Evolutionary conservation across 306 rosid genomes (phyloP), one percentile per base, ranked within the genome.

Genomic region (Sphenostylis stenocarpa): DNA sequence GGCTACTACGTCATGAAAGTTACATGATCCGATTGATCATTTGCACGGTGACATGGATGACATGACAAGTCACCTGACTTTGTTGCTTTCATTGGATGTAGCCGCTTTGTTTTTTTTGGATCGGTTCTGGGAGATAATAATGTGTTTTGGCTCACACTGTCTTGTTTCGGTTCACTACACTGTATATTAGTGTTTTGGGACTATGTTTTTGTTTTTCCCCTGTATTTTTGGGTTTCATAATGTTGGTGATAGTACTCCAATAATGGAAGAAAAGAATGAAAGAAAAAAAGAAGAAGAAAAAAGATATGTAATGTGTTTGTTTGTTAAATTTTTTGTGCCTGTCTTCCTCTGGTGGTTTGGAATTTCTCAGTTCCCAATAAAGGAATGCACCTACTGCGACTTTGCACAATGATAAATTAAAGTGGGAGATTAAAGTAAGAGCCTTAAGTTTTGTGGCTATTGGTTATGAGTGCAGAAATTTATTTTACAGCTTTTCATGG

Each of bases 321-420:
- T 60, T 29, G 67, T 60, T 14, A 24, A 57, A 26, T 57, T 13
- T 2, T 72, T 65, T 72, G 48, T 83, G 68, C 44, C 12, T 69
- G 48, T 56, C 76, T 67, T 79, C 39, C 41, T 66, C 33, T 8
- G 2, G 72, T 63, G 65, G 83, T 52, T 78, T 52, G 73, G 73
- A 67, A 76, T 62, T 48, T 82, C 85, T 80, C 84, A 39, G 66
- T 75, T 75, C 77, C 83, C 81, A 15, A 84, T 85, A 88, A 86
- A 80, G 85, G 20, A 41, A 52, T 58, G 69, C 79, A 82, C 77
- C 83, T 48, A 82, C 85, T 41, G 15, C 70, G 19, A 84, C 75
- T 74, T 67, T 86, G 77, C 39, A 72, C 60, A 82, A 64, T 77
- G 77, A 41, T 11, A 41, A 57, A 26, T 57, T 26, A 26, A 88